A percentile compares a stretch with the other conserved stretches of the same genome.
Evolutionary conservation across 257 asterid species (phyloP).

Genomic region (Solanum pinnatisectum): DNA sequence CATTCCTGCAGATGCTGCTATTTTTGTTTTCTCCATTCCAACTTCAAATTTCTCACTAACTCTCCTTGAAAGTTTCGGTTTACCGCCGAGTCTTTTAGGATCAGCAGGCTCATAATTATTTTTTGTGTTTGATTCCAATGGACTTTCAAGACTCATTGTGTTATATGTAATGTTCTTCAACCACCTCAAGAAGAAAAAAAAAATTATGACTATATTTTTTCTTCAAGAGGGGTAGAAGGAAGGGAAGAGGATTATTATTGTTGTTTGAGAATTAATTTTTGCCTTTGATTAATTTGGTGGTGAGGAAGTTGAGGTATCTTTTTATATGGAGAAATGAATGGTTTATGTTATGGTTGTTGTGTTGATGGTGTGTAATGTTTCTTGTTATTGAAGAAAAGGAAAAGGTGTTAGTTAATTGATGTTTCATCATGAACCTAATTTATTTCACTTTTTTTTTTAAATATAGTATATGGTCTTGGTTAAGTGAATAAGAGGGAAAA

Average conservation of each 20-base stretch:
- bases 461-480: not conserved
- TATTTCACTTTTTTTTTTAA: not conserved
- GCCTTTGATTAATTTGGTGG: not conserved
- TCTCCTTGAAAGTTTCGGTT: constrained; percentile 19
- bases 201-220: not conserved
- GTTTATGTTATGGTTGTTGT: not conserved
- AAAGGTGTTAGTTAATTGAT: not conserved
- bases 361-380: not conserved
- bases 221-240: not conserved
- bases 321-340: constrained; percentile 1
- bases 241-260: not conserved
- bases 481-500: not conserved
- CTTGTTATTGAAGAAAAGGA: not conserved
- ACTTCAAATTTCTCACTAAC: constrained; percentile 25
- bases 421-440: not conserved
- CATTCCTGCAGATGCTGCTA: constrained; percentile 35
- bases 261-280: not conserved
- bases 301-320: not conserved
- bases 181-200: not conserved
- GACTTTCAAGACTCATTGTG: constrained; percentile 1
- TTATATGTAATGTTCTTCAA: not conserved
- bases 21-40: constrained; percentile 49
- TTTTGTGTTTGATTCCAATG: constrained; percentile 5
- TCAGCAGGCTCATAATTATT: not conserved
- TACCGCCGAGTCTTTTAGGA: constrained; percentile 20